These are phyloP conservation scores for Carpinus fangiana DNA, from an alignment of 306 rosid genomes.

Conservation along the genomic window DNA sequence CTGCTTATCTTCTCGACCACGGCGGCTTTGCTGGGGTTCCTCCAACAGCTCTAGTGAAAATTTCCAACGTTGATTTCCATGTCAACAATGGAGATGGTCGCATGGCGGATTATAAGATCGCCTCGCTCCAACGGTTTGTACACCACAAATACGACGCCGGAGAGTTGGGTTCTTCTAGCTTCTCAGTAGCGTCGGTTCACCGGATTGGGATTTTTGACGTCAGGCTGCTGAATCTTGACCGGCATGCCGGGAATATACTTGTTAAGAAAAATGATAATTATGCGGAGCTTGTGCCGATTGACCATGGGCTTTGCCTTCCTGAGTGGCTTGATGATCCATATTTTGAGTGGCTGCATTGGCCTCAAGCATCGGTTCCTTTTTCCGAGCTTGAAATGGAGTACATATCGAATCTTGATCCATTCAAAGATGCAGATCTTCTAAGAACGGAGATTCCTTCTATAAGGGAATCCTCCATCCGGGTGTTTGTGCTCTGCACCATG, in stretches of 20 bases:
- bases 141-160: slow-evolving; percentile 88
- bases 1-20: slow-evolving; percentile 93
- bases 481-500: slow-evolving; percentile 77
- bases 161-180: slow-evolving; percentile 77
- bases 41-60: slow-evolving; percentile 86
- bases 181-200: slow-evolving; percentile 76
- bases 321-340: slow-evolving; percentile 97
- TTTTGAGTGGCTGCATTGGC: slow-evolving; percentile 98
- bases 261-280: slow-evolving; percentile 40
- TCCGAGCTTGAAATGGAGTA: slow-evolving; percentile 70
- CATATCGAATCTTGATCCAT: slow-evolving; percentile 73
- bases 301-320: slow-evolving; percentile 92
- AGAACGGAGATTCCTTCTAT: slow-evolving; percentile 59
- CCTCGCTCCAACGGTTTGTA: slow-evolving; percentile 83
- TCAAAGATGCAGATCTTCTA: slow-evolving; percentile 69
- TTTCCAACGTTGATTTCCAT: slow-evolving; percentile 63
- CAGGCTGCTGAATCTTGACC: slow-evolving; percentile 75
- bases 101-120: slow-evolving; percentile 52
- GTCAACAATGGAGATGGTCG: slow-evolving; percentile 25
- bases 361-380: slow-evolving; percentile 83
- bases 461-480: slow-evolving; percentile 71
- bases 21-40: slow-evolving; percentile 86
- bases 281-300: slow-evolving; percentile 81
- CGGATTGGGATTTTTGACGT: slow-evolving; percentile 73
- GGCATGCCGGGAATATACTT: slow-evolving; percentile 94